Base-by-base conservation (phyloP, 2,329 filamentous ascomycete species). In the Epichloe gansuensis region DNA sequence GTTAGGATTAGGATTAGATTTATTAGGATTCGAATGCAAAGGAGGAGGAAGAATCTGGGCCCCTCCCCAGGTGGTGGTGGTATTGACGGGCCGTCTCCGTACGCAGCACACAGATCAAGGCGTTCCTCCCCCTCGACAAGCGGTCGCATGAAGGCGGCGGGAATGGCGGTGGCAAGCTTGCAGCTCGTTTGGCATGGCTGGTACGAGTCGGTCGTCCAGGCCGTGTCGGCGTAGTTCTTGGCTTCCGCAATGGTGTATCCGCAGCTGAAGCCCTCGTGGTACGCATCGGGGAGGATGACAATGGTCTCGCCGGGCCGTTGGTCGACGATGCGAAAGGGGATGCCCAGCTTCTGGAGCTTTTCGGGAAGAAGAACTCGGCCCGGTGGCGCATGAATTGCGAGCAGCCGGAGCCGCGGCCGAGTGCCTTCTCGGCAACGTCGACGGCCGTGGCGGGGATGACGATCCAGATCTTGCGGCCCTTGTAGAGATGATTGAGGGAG, bases 381-480 rank as follows among this genome's bases (percentile, higher is more conserved):
- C 68, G 63, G 57, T 70, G 68, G 21, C 68, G 66, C 68, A 70
- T 70, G 50, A 70, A 70, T 51, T 70, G 68, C 5, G 68, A 70
- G 51, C 68, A 70, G 52, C 61, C 61, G 23, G 52, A 54, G 34
- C 61, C 63, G 34, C 68, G 62, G 9, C 63, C 65, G 17, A 70
- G 60, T 3, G 63, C 63, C 44, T 62, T 56, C 52, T 70, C 68
- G 7, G 67, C 66, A 31, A 64, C 35, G 42, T 67, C 61, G 34
- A 70, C 64, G 15, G 64, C 65, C 1, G 66, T 68, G 17, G 66
- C 63, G 4, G 68, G 68, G 0, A 69, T 60, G 25, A 70, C 65
- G 12, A 70, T 62, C 68, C 68, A 70, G 15, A 70, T 70, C 56
- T 70, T 70, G 54, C 68, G 66, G 3, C 68, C 68, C 48, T 64